Base-by-base conservation (phyloP, 192 early-diverging fungal genomes). In the Backusella mclennaniae region DNA sequence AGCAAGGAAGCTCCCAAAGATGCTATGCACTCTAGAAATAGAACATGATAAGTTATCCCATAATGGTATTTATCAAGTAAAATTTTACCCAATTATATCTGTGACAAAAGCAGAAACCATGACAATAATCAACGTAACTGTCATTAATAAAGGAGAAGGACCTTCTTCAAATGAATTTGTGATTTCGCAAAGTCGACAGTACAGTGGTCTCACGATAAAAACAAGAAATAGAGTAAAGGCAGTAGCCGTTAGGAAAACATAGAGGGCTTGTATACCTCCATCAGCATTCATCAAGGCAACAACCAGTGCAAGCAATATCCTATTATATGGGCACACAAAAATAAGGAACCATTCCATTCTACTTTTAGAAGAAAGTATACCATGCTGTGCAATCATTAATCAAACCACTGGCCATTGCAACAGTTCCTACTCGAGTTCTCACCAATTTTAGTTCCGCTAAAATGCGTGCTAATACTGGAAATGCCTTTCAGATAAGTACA, bases 391-490 rank as follows among this genome's bases (percentile, higher is more conserved):
- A 92, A 73, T 98, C 97, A 73, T 97, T 95, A 29, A 94, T 86
- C 8, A 96, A 90, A 1, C 95, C 96, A 3, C 96, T 91, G n/a
- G 94, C 92, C 63, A 99, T 89, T 19, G 95, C 90, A 29, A 92
- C 84, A 26, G 92, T 86, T 15, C 96, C 97, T 8, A 97, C 95
- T 6, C 83, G 83, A 33, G 95, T 94, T 6, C 85, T 82, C 41
- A 97, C 82, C 36, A 99, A 79, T 76, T 96, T 95, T 38, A 91
- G 86, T 82, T 97, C 96, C 0, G 94, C 91, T 68, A 99, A 81
- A 67, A 99, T 97, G 71, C 97, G 96, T 0, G 95, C 97, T 31
- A 98, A 87, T 1, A 98, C 97, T 0, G 97, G 97, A 73, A 97
- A 98, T 1, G 96, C 96, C 83, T 86, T 76, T 5, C 23, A 29